A percentile compares a stretch with the other conserved stretches of the same genome.
Evolutionary conservation across 106 monocot species (phyloP).

Genomic region (Apostasia ramifera): DNA sequence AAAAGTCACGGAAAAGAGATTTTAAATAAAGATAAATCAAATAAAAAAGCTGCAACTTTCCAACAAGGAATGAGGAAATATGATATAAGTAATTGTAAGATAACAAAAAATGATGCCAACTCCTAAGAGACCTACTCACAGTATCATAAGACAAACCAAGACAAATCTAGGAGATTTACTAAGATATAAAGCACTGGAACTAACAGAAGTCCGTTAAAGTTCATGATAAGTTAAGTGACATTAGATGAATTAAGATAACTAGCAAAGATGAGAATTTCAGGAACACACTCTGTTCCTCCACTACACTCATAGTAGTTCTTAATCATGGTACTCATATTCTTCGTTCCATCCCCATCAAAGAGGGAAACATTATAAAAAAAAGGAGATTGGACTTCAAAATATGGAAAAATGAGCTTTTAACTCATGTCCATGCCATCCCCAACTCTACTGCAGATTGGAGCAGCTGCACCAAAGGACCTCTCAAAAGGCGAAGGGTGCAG

Average conservation of each 20-base stretch:
- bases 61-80: neutral
- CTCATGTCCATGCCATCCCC: constrained; percentile 99
- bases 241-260: neutral
- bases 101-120: neutral
- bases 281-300: neutral
- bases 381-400: neutral
- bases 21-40: too few relatives aligned
- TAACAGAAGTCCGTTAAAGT: neutral
- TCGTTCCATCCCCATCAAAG: neutral
- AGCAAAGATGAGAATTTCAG: neutral
- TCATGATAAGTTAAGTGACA: constrained; percentile 1
- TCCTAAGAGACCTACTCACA: neutral
- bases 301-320: neutral
- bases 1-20: neutral
- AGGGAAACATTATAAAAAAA: constrained; percentile 10
- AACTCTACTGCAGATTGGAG: constrained; percentile 84
- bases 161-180: neutral
- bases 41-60: too few relatives aligned
- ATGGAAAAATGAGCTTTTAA: constrained; percentile 31
- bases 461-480: constrained; percentile 67
- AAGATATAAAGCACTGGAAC: neutral
- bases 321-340: neutral
- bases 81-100: neutral
- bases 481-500: constrained; percentile 91
- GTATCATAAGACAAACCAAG: neutral